Evolutionary conservation across 1,284 basidiomycete genomes (phyloP).

Genomic region (Ceratobasidium sp.): DNA sequence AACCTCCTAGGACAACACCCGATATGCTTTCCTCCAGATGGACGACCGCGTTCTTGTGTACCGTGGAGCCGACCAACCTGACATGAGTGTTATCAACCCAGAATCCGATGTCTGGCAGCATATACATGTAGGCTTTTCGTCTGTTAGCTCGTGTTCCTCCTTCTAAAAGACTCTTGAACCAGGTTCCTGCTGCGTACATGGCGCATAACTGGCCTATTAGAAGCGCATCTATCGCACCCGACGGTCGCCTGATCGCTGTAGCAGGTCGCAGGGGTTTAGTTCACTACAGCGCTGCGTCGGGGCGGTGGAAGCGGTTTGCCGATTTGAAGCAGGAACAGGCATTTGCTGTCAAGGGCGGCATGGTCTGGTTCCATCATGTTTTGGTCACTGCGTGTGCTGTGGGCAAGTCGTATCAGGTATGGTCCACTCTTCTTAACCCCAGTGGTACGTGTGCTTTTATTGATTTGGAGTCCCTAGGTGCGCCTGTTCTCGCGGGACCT

Average conservation of each 20-base stretch:
- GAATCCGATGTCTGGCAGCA: constrained; percentile 98
- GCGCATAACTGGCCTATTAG: constrained; percentile 94
- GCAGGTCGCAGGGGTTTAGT: constrained; percentile 91
- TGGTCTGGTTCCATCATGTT: constrained; percentile 98
- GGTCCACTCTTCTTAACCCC: constrained; percentile 46
- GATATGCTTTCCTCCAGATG: constrained; percentile 95
- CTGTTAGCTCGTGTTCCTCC: no score
- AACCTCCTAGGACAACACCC: constrained; percentile 81
- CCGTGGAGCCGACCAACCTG: constrained; percentile 95
- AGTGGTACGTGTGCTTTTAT: neutral
- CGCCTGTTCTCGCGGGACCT: constrained; percentile 95
- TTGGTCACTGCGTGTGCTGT: constrained; percentile 90
- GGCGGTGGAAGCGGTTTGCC: constrained; percentile 93
- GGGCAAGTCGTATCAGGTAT: constrained; percentile 79
- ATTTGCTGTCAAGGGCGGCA: constrained; percentile 88
- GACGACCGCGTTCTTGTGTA: constrained; percentile 96
- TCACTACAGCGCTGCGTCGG: constrained; percentile 93
- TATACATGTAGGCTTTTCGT: constrained; percentile 70
- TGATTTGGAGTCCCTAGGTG: constrained; percentile 64
- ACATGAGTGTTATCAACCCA: constrained; percentile 99
- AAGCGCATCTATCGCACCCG: constrained; percentile 90
- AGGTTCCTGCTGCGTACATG: constrained; percentile 91
- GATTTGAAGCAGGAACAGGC: constrained; percentile 88
- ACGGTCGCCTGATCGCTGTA: constrained; percentile 92
- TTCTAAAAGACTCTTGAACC: neutral